Evolutionary conservation across 176 grass and related monocot species (phyloP), one percentile per base, ranked within the genome.

Genomic region (Raddia distichophylla): DNA sequence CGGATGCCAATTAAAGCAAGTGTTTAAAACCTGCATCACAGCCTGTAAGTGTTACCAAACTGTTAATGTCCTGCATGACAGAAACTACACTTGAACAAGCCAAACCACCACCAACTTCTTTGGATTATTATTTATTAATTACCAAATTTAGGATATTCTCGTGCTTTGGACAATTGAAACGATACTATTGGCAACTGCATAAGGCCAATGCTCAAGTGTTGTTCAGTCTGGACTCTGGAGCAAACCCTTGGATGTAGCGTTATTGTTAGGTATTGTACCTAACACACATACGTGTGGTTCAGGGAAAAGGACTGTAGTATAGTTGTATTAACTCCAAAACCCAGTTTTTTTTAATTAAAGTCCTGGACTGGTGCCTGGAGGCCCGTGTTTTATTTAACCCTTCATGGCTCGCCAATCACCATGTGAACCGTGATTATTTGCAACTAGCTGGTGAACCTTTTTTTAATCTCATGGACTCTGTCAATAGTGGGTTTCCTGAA

Each of bases 251-350:
- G 69, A 71, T 85, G 71, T 47, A 77, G 60, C 66, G 71, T 73
- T 77, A 20, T 50, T 77, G 53, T 73, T 84, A 80, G 76, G 76
- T 77, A 66, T 69, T 60, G 7, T 77, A 82, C 82, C 77, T 89
- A 89, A 85, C 67, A 27, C 76, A n/a, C 17, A 77, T 40, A 66
- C 6, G 8, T 73, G 51, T 82, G 22, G 8, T 69, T 73, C 18
- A 45, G 48, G 50, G 60, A 80, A 80, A 74, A 80, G n/a, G 74
- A 19, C 58, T 46, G 13, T 3, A 60, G 76, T 69, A 77, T 89
- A 65, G 64, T 47, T 72, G 57, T 35, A 61, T 17, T 60, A 16
- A 46, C 68, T 82, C 45, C 60, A 60, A 51, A 64, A 19, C 13
- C 14, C 61, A 64, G 4, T 68, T 77, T 6, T 45, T 43, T 81